Conservation (phyloP, 768 basidiomycete genomes). For the Lactarius pseudohatsudake region DNA sequence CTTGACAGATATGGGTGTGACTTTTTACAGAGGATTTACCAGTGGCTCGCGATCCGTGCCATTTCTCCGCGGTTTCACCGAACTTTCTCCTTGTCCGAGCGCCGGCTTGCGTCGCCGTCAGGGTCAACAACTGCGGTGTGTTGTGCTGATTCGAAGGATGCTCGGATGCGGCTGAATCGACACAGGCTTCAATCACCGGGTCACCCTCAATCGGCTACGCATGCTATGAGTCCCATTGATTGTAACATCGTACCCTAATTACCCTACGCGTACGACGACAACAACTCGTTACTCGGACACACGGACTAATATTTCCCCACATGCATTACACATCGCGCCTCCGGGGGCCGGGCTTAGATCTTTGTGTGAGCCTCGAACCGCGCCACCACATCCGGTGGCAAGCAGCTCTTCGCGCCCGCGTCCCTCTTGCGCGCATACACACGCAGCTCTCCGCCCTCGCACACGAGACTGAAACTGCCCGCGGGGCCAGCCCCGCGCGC, state of each 20-base stretch:
- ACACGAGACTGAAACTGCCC: conserved; percentile 17
- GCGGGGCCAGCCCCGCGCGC: conserved; percentile 17
- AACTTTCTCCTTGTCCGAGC: conserved; percentile 6
- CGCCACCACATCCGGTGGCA: conserved; percentile 12
- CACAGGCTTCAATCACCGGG: too few relatives aligned
- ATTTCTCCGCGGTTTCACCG: conserved; percentile 13
- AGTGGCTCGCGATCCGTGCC: not conserved
- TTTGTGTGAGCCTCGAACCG: conserved; percentile 2
- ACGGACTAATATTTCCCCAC: not conserved
- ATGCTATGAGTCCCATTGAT: not conserved
- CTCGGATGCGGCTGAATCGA: too few relatives aligned
- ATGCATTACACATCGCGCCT: not conserved
- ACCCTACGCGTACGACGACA: not conserved
- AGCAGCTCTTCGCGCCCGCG: conserved; percentile 5
- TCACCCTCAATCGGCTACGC: too few relatives aligned
- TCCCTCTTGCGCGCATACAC: conserved; percentile 10
- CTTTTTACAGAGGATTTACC: not conserved
- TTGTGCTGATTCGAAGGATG: not conserved
- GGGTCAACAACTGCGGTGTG: not conserved
- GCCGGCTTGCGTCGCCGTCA: not conserved
- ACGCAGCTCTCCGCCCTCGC: conserved; percentile 3
- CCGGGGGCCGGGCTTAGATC: not conserved
- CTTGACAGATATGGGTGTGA: not conserved
- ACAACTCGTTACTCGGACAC: not conserved
- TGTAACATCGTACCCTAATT: not conserved